These are phyloP conservation scores for Fulvia fulva DNA, from an alignment of 2,329 filamentous ascomycete species.

Conservation along the genomic window DNA sequence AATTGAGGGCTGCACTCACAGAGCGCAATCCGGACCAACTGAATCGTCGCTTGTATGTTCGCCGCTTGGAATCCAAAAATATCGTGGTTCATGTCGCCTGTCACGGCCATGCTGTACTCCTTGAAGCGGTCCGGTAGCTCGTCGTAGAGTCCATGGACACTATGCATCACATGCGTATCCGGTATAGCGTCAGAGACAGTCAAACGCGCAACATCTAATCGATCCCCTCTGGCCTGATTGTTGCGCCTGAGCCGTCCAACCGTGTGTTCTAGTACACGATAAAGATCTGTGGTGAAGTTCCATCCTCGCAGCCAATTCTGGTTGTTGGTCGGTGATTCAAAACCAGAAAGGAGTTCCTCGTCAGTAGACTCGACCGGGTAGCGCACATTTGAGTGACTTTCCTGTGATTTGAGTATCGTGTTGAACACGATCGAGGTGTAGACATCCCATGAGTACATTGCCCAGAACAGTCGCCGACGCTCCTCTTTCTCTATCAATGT, in stretches of 20 bases:
- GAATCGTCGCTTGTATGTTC: constrained; percentile 48
- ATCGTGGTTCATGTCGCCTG: constrained; percentile 37
- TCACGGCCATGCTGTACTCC: constrained; percentile 22
- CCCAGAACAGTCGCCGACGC: constrained; percentile 52
- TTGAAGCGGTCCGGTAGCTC: constrained; percentile 32
- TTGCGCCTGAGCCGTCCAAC: constrained; percentile 27
- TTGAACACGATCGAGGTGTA: constrained; percentile 53
- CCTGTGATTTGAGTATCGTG: constrained; percentile 44
- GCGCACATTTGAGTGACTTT: constrained; percentile 44
- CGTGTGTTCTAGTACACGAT: constrained; percentile 54
- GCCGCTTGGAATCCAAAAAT: constrained; percentile 49
- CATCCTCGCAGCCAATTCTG: constrained; percentile 52
- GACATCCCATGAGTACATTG: constrained; percentile 55
- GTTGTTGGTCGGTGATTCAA: constrained; percentile 19
- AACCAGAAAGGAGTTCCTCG: constrained; percentile 39
- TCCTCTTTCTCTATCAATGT: constrained; percentile 47
- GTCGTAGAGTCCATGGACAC: constrained; percentile 27
- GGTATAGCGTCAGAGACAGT: constrained; percentile 27
- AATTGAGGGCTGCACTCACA: constrained; percentile 23
- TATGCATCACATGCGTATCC: constrained; percentile 29
- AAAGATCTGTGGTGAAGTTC: constrained; percentile 57
- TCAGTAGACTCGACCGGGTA: constrained; percentile 50
- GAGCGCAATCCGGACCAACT: constrained; percentile 48
- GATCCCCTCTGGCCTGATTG: constrained; percentile 19
- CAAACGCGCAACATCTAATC: constrained; percentile 23